These are phyloP conservation scores for Thinopyrum elongatum DNA, from an alignment of 176 grass and related monocot genomes.

Conservation along the genomic window DNA sequence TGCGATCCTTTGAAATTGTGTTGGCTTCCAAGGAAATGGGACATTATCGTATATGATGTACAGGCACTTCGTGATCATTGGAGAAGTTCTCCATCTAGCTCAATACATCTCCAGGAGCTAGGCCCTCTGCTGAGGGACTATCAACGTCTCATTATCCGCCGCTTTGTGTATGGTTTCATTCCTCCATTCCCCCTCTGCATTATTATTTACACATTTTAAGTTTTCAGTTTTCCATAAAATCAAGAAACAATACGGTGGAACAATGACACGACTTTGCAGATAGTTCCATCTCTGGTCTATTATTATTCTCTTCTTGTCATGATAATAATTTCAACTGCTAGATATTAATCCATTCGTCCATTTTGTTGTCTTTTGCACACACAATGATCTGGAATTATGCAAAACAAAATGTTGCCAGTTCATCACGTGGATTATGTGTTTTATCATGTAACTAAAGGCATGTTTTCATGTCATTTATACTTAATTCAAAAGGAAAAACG, in stretches of 20 bases:
- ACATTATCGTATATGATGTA: conserved; percentile 25
- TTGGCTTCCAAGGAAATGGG: conserved; percentile 3
- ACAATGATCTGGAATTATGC: background rate
- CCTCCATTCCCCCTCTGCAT: background rate
- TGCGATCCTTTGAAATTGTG: background rate
- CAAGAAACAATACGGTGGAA: conserved; percentile 2
- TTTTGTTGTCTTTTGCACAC: background rate
- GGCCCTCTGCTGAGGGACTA: conserved; percentile 84
- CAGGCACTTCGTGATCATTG: conserved; percentile 85
- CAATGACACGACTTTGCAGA: background rate
- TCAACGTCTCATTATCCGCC: conserved; percentile 61
- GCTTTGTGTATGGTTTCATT: conserved; percentile 46
- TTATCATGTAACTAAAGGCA: conserved; percentile 1
- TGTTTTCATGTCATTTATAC: background rate
- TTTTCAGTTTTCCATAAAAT: background rate
- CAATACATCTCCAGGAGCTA: conserved; percentile 71
- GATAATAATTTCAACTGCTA: conserved; percentile 1
- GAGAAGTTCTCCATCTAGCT: conserved; percentile 57
- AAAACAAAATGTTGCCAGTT: background rate
- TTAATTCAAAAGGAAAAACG: background rate
- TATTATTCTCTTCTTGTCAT: conserved; percentile 7
- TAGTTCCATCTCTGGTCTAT: conserved; percentile 1
- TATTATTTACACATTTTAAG: conserved; percentile 8
- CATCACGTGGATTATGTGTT: background rate
- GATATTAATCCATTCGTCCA: background rate